Conservation (phyloP, 31 red algal species). For the Endocladia muricata region DNA sequence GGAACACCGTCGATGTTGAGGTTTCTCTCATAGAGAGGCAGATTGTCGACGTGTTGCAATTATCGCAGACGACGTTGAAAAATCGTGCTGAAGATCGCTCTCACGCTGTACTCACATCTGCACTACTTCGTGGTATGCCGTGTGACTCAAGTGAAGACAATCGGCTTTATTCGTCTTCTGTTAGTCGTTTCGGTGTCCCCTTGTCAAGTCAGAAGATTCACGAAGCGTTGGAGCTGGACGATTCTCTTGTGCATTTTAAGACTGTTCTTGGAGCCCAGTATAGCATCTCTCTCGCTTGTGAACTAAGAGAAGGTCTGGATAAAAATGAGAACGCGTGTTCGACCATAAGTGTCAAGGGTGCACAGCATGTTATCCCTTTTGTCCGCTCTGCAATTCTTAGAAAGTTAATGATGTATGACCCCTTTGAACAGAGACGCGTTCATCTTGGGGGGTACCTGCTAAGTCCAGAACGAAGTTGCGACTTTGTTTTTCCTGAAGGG, state of each 20-base stretch:
- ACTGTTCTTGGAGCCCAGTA: conserved; percentile 4
- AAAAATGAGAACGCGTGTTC: no score
- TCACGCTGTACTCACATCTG: background rate
- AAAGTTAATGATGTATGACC: no score
- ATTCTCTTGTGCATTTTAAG: background rate
- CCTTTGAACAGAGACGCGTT: no score
- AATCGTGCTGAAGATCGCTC: background rate
- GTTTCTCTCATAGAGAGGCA: background rate
- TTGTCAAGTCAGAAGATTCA: background rate
- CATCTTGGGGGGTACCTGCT: no score
- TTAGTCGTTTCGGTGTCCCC: background rate
- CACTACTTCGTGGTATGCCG: background rate
- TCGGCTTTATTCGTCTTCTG: background rate
- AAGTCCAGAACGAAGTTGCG: no score
- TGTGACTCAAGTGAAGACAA: background rate
- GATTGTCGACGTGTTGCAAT: conserved; percentile 1
- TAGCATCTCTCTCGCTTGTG: background rate
- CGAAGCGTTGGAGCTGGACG: background rate
- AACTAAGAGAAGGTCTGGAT: no score
- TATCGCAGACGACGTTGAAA: background rate
- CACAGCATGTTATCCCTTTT: conserved; percentile 27
- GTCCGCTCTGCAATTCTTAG: conserved; percentile 18
- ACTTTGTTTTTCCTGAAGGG: no score
- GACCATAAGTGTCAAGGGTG: background rate
- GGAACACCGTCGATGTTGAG: conserved; percentile 15